A percentile compares a stretch with the other conserved stretches of the same genome.
phyloP scores from a whole-genome alignment of 2,329 filamentous ascomycete species.

The Chaetomiaceae sp. region DNA sequence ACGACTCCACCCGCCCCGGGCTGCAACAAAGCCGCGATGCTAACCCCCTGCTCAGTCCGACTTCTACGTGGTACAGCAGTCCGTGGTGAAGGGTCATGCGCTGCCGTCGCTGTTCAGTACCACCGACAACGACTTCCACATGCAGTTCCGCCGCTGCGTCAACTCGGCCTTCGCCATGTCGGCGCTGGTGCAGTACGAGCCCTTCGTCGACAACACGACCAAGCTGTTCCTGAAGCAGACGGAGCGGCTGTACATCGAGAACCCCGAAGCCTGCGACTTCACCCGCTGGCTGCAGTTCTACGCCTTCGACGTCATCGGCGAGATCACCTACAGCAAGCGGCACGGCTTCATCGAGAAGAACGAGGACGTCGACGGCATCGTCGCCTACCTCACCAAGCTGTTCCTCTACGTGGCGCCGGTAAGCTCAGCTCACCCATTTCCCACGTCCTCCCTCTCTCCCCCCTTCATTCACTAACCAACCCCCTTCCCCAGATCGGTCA shows the following conservation, averaged over 20 bases:
- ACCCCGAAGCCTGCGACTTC: slow-evolving; percentile 51
- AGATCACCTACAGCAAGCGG: slow-evolving; percentile 69
- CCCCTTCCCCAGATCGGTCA: slow-evolving; percentile 55
- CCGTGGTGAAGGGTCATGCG: slow-evolving; percentile 60
- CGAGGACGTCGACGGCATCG: slow-evolving; percentile 68
- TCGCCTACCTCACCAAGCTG: slow-evolving; percentile 56
- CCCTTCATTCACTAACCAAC: neutral
- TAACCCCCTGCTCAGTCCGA: slow-evolving; percentile 50
- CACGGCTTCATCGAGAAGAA: slow-evolving; percentile 71
- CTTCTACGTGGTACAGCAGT: slow-evolving; percentile 75
- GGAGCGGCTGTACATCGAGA: slow-evolving; percentile 46
- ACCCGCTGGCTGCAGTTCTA: slow-evolving; percentile 72
- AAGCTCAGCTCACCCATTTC: slow-evolving; percentile 9
- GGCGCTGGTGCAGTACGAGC: slow-evolving; percentile 70
- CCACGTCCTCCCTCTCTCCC: neutral
- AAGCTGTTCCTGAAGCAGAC: slow-evolving; percentile 63
- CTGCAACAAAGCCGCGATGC: neutral
- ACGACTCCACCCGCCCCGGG: slow-evolving; percentile 13
- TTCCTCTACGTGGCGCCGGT: slow-evolving; percentile 68
- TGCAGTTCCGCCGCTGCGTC: slow-evolving; percentile 66
- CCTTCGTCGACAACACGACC: slow-evolving; percentile 70
- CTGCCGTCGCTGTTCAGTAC: slow-evolving; percentile 72
- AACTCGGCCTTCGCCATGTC: slow-evolving; percentile 75
- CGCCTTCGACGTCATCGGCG: slow-evolving; percentile 75
- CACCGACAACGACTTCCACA: slow-evolving; percentile 67